Percentiles rank a stretch among this genome's conserved stretches.
Conservation (phyloP, 306 rosid species). For the Cercis canadensis region DNA sequence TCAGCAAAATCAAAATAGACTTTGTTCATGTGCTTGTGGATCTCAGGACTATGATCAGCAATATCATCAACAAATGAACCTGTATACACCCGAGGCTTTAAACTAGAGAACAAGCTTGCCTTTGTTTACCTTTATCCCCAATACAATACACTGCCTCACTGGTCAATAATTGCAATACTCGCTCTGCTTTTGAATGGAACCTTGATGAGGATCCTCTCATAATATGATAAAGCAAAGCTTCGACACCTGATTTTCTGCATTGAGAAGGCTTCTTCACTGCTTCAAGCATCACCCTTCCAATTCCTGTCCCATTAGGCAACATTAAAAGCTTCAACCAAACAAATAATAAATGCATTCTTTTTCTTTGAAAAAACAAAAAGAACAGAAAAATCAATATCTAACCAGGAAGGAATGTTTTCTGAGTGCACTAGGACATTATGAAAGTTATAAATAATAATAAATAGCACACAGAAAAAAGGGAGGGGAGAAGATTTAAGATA, state of each 20-base stretch:
- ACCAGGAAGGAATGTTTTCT: background rate
- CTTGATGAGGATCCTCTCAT: conserved; percentile 78
- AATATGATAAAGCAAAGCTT: conserved; percentile 64
- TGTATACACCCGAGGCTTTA: background rate
- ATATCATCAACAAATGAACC: background rate
- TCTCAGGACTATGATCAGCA: background rate
- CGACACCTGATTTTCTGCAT: conserved; percentile 60
- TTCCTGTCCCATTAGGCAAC: conserved; percentile 38
- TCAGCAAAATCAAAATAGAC: background rate
- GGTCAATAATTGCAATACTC: conserved; percentile 65
- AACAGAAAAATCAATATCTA: conserved; percentile 1
- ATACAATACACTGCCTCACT: conserved; percentile 49
- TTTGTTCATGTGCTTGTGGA: background rate
- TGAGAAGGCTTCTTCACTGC: conserved; percentile 67
- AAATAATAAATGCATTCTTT: conserved; percentile 8
- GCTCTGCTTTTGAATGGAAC: conserved; percentile 88
- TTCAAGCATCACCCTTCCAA: conserved; percentile 55
- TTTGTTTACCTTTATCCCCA: conserved; percentile 47
- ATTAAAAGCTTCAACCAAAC: conserved; percentile 26
- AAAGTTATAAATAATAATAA: background rate
- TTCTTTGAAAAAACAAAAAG: background rate
- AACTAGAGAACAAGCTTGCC: conserved; percentile 55
- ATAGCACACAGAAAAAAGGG: background rate
- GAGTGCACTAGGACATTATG: background rate
- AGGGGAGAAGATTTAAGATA: background rate